Conservation (phyloP, 1,284 basidiomycete species). For the Athelia psychrophila region DNA sequence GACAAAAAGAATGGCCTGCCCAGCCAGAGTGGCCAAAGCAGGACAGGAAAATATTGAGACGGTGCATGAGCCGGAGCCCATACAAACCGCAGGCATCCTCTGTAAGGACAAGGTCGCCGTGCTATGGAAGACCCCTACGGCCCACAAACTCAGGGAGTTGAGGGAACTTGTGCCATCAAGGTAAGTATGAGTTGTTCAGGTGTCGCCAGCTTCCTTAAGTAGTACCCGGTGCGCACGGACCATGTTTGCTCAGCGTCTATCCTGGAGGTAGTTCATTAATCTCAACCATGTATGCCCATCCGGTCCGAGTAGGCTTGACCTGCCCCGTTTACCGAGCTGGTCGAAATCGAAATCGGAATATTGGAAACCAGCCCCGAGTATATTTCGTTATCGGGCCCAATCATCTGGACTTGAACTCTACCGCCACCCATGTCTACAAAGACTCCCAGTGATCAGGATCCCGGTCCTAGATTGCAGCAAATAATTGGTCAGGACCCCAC, state of each 20-base stretch:
- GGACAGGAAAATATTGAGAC: slow-evolving; percentile 72
- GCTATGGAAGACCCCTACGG: slow-evolving; percentile 54
- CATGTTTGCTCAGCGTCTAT: background rate
- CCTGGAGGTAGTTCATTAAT: background rate
- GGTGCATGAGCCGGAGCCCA: slow-evolving; percentile 65
- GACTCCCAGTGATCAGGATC: background rate
- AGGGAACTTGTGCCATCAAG: slow-evolving; percentile 39
- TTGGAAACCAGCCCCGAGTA: no score
- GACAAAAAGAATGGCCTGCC: slow-evolving; percentile 38
- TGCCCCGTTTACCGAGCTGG: background rate
- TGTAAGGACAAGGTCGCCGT: slow-evolving; percentile 66
- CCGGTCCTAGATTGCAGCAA: background rate
- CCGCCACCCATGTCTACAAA: background rate
- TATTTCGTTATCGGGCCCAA: background rate
- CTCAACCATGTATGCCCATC: background rate
- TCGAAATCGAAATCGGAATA: background rate
- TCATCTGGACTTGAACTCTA: background rate
- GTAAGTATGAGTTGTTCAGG: slow-evolving; percentile 35
- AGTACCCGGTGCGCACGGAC: background rate
- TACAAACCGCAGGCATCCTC: slow-evolving; percentile 53
- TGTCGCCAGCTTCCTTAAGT: background rate
- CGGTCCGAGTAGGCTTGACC: background rate
- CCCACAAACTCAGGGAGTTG: slow-evolving; percentile 41
- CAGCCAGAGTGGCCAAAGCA: slow-evolving; percentile 54
- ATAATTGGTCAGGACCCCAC: slow-evolving; percentile 2